phyloP scores from a whole-genome alignment of 768 basidiomycete species.

The Albatrellus ellisii region DNA sequence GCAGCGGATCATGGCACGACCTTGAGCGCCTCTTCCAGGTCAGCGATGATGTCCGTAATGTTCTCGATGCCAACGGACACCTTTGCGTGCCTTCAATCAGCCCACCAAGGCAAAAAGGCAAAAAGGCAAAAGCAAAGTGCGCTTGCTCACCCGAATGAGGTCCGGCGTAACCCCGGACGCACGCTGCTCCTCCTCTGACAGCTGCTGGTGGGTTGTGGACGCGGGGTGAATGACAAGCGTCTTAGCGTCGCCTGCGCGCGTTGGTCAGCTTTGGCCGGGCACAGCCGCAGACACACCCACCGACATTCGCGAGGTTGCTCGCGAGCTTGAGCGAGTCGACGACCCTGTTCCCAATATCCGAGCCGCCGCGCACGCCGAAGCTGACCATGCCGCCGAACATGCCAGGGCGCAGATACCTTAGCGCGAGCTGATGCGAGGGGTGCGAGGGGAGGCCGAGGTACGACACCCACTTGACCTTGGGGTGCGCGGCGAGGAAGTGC shows the following conservation, averaged over 20 bases:
- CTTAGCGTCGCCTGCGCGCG: conserved; percentile 47
- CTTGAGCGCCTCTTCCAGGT: conserved; percentile 27
- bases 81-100: too few species aligned
- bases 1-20: conserved; percentile 15
- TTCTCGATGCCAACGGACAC: conserved; percentile 30
- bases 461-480: conserved; percentile 61
- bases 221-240: conserved; percentile 72
- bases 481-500: conserved; percentile 44
- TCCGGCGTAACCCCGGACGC: conserved; percentile 64
- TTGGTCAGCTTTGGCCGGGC: conserved; percentile 13
- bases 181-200: conserved; percentile 44
- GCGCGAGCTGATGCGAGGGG: conserved; percentile 43
- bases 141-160: conserved; percentile 46
- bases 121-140: not conserved
- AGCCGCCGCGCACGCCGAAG: conserved; percentile 61
- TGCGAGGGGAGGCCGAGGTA: conserved; percentile 63
- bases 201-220: conserved; percentile 64
- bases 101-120: not conserved
- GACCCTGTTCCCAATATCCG: conserved; percentile 35
- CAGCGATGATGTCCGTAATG: conserved; percentile 30
- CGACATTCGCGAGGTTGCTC: conserved; percentile 63
- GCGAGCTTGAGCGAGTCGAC: conserved; percentile 64
- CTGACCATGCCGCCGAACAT: conserved; percentile 62
- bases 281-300: conserved; percentile 23
- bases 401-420: conserved; percentile 38